A percentile compares a stretch with the other conserved stretches of the same genome.
Evolutionary conservation across 495 filamentous ascomycete genomes (phyloP).

Genomic region (Barbatosphaeria neglecta): DNA sequence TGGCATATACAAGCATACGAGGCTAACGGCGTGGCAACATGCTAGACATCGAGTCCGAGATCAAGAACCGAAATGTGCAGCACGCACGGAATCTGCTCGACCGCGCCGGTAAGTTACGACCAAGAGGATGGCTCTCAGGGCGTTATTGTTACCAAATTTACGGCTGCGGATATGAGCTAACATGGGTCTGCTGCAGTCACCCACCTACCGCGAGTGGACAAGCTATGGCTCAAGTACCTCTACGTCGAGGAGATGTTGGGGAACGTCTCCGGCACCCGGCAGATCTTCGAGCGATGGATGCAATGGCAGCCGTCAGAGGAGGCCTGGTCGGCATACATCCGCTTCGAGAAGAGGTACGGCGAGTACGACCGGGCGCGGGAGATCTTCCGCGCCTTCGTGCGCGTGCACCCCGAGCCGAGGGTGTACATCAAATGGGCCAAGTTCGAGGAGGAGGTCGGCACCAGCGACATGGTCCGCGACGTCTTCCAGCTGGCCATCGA

Average conservation of each 20-base stretch:
- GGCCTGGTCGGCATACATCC: constrained; percentile 93
- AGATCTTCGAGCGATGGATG: constrained; percentile 98
- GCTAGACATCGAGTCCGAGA: constrained; percentile 76
- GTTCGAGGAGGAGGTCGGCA: constrained; percentile 92
- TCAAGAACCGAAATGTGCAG: constrained; percentile 94
- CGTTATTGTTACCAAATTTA: too few relatives aligned
- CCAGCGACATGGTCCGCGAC: constrained; percentile 79
- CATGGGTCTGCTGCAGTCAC: constrained; percentile 59
- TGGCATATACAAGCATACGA: too few relatives aligned
- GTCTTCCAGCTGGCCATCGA: constrained; percentile 87
- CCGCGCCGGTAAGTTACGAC: constrained; percentile 32
- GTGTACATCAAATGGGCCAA: constrained; percentile 99
- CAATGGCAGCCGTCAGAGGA: constrained; percentile 94
- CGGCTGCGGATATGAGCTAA: too few relatives aligned
- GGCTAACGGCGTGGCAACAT: too few relatives aligned
- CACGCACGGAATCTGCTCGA: constrained; percentile 92
- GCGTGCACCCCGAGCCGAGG: constrained; percentile 86
- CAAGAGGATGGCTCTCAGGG: too few relatives aligned
- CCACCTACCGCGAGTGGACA: constrained; percentile 79
- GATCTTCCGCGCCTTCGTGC: constrained; percentile 83
- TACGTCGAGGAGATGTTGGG: constrained; percentile 97
- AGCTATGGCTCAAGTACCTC: constrained; percentile 98
- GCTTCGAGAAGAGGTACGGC: constrained; percentile 86
- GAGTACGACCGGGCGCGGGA: constrained; percentile 76
- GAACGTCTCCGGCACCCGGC: constrained; percentile 82